Evolutionary conservation across 1,284 basidiomycete genomes (phyloP), one percentile per base, ranked within the genome.

Genomic region (Amylostereum chailletii): DNA sequence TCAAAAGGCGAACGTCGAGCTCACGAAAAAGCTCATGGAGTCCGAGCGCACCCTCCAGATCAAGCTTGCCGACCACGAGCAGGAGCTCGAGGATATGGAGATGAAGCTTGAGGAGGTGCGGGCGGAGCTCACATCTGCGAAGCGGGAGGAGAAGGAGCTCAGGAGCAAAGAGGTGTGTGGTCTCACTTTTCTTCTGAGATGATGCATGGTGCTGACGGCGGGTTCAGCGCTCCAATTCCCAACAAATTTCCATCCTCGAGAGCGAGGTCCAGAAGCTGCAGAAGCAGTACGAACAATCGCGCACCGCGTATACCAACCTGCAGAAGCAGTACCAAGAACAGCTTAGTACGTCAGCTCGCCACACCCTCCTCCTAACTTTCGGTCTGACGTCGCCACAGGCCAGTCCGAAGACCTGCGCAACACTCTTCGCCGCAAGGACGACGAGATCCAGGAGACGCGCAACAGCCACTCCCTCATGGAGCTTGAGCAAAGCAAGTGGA

Each of bases 131-230:
- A 81, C 71, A 9, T 73, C 80, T 5, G 82, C 85, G 3, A 86
- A 89, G 63, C 76, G 87, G 42, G 90, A 94, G 57, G 90, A 94
- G 65, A 94, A 94, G 67, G 92, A 95, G 59, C 65, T 93, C 53
- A 74, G 87, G 43, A 72, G 76, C 8, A 92, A 92, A 65, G 92
- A 94, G 71, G 83, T 85, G 47, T 7, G 71, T 64, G 1, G 52
- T 32, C 36, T 36, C 41, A 38, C 42, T 48, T 11, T 29, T 36
- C 45, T 29, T 4, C 36, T 45, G 33, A 7, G 48, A 11, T 55
- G 10, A 47, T 45, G 37, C 38, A 11, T 34, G 32, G 42, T 34
- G 45, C 32, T 51, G 37, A 37, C 8, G 30, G 47, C 54, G 40
- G 49, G 54, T 47, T 37, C 58, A 84, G 81, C 76, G 83, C 45